Evolutionary conservation across 2,329 filamentous ascomycete species (phyloP).

Genomic region (Dothistroma pini): DNA sequence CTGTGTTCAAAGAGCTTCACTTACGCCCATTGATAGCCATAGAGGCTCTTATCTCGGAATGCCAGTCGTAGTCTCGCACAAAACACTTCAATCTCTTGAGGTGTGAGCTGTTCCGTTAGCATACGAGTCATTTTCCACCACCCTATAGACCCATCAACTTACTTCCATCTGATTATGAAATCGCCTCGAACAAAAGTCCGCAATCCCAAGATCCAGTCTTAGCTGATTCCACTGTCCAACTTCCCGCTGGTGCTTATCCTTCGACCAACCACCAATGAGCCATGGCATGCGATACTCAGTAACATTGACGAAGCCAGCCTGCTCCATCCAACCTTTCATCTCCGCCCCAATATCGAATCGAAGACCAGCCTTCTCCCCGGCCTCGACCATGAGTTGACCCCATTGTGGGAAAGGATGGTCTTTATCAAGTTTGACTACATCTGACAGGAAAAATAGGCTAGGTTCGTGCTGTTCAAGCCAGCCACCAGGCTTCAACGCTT

Average conservation of each 20-base stretch:
- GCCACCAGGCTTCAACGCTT: constrained; percentile 23
- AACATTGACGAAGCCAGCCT: constrained; percentile 28
- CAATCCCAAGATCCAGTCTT: constrained; percentile 13
- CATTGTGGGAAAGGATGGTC: constrained; percentile 20
- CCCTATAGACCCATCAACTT: neutral
- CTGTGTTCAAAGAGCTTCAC: neutral
- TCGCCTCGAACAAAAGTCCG: constrained; percentile 17
- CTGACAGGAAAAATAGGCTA: constrained; percentile 18
- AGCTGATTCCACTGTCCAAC: constrained; percentile 23
- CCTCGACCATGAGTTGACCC: constrained; percentile 21
- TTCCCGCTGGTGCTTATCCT: constrained; percentile 21
- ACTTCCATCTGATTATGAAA: constrained; percentile 13
- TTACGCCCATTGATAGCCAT: constrained; percentile 16
- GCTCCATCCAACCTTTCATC: constrained; percentile 21
- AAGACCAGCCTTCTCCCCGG: constrained; percentile 17
- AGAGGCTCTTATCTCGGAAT: constrained; percentile 12
- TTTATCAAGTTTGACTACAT: constrained; percentile 16
- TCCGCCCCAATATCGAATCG: constrained; percentile 19
- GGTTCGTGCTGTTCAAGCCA: constrained; percentile 22
- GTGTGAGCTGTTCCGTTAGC: constrained; percentile 1
- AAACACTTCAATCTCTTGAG: constrained; percentile 17
- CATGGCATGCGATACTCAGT: constrained; percentile 23
- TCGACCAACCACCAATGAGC: constrained; percentile 26
- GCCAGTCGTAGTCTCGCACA: constrained; percentile 12
- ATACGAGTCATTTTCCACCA: too few relatives aligned